Base-by-base conservation (phyloP, 2,329 filamentous ascomycete species). In the Beauveria caledonica region DNA sequence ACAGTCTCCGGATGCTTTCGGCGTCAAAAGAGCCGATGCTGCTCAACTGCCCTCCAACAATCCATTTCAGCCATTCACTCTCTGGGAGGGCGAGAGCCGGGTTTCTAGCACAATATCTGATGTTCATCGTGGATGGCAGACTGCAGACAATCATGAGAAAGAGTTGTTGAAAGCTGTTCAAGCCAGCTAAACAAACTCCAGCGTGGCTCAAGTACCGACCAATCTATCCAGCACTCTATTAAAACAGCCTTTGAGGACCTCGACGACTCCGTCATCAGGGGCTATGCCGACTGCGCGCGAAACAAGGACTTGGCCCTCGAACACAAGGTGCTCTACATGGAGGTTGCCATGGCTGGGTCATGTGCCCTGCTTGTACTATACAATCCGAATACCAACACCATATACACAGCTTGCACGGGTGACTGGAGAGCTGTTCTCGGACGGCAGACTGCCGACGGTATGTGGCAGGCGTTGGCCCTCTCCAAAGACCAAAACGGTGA, bases 341-440 rank as follows among this genome's bases (percentile, higher is more conserved):
- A 67, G 8, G 56, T 70, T 5, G 64, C 70, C 9, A 62, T 64
- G 48, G 66, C 69, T 3, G 83, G 84, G 4, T 85, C 82, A 7
- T 86, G 83, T 64, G 84, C 84, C 15, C 71, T 86, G 0, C 72
- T 87, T 1, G 77, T 82, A 0, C 68, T 86, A 3, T 85, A 80
- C 66, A 82, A 87, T 63, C 77, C 82, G 0, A 61, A 64, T 0
- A 73, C 72, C 2, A 72, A 73, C 19, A 79, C 74, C 0, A 70
- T 88, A 0, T 79, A 80, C 48, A 81, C 86, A 6, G 85, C 85
- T 0, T 85, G 81, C 64, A 82, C 80, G 0, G 86, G 86, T 1
- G 84, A 88, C 70, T 86, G 81, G 1, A 76, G 84, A 39, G 83
- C 83, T 9, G 81, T 86, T 0, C 73, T 86, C 0, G 84, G 83